Percentiles rank a stretch among this genome's conserved stretches.
These are phyloP conservation scores for Zopfia rhizophila DNA, from an alignment of 2,329 filamentous ascomycete species.

Conservation along the genomic window DNA sequence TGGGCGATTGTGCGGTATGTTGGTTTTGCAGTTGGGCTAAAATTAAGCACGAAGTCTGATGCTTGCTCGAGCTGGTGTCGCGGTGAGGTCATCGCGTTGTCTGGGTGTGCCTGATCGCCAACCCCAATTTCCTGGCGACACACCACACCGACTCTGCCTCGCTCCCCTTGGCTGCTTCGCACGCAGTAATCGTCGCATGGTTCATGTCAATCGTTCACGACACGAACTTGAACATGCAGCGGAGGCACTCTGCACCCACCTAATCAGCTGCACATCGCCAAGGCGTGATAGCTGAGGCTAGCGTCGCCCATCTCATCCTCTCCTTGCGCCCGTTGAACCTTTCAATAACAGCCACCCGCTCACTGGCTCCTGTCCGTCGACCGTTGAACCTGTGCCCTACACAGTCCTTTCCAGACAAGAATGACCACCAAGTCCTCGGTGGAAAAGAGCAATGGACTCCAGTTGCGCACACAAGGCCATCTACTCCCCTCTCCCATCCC, in stretches of 20 bases:
- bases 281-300: slow-evolving; percentile 19
- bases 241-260: slow-evolving; percentile 39
- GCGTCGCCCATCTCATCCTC: slow-evolving; percentile 7
- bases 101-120: too few species aligned
- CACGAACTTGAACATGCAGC: too few species aligned
- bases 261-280: slow-evolving; percentile 30
- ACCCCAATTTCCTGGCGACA: too few species aligned
- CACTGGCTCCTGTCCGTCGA: slow-evolving; percentile 3
- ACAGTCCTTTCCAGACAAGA: slow-evolving; percentile 26
- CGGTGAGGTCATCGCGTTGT: slow-evolving; percentile 22
- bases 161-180: too few species aligned
- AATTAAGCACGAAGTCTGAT: too few species aligned
- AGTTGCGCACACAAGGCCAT: slow-evolving; percentile 22
- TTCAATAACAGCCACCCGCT: background rate
- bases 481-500: slow-evolving; percentile 47
- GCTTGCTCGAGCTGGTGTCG: too few species aligned
- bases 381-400: background rate
- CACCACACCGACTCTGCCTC: too few species aligned
- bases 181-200: too few species aligned
- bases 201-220: too few species aligned
- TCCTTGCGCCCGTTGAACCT: slow-evolving; percentile 1
- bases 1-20: slow-evolving; percentile 1
- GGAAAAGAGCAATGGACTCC: slow-evolving; percentile 41
- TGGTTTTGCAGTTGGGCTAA: too few species aligned
- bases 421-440: slow-evolving; percentile 45